Conservation (phyloP, 2,329 filamentous ascomycete genomes). For the Pseudogymnoascus sp. region DNA sequence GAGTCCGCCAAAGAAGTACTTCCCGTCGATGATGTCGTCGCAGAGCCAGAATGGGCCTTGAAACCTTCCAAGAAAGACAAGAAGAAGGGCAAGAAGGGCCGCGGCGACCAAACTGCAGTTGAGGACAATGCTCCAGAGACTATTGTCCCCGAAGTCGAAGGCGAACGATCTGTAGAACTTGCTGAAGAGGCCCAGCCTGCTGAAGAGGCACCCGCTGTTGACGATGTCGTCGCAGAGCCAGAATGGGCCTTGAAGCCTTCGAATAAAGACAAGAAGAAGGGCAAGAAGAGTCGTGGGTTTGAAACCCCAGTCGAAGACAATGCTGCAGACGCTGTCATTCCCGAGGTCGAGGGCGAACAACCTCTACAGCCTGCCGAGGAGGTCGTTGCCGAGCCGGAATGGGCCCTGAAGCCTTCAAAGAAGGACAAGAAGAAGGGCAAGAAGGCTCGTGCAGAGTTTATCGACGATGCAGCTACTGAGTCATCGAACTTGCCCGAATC, state of each 20-base stretch:
- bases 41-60: neutral
- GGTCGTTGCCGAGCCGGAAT: neutral
- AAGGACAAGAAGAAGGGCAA: slow-evolving; percentile 32
- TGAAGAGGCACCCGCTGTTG: slow-evolving; percentile 14
- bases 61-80: slow-evolving; percentile 31
- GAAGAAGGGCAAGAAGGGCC: slow-evolving; percentile 23
- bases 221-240: neutral
- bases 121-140: neutral
- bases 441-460: neutral
- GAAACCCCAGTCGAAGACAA: neutral
- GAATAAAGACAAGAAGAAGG: slow-evolving; percentile 29
- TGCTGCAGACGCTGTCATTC: neutral
- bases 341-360: neutral
- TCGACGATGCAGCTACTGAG: neutral
- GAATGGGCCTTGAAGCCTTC: slow-evolving; percentile 4
- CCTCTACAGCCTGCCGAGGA: neutral
- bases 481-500: neutral
- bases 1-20: neutral
- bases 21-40: neutral
- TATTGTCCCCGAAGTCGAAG: neutral
- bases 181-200: slow-evolving; percentile 10
- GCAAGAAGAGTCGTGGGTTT: neutral
- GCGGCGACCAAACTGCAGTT: neutral
- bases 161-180: neutral
- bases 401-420: slow-evolving; percentile 20